Evolutionary conservation across 805 yeast genomes (phyloP).

Genomic region (Zygotorulaspora chibaensis): DNA sequence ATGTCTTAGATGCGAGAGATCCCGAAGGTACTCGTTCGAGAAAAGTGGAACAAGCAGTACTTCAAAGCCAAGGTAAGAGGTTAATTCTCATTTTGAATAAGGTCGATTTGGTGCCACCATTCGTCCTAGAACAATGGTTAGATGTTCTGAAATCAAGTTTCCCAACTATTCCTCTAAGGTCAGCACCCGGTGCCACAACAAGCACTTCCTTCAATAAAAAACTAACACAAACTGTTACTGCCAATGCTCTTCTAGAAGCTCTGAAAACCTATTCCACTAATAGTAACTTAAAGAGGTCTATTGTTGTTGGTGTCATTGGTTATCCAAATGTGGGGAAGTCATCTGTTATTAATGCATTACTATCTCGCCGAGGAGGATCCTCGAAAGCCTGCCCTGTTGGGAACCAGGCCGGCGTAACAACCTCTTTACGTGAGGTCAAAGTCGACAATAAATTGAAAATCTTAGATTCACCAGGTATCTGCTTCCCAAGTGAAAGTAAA

Average conservation of each 20-base stretch:
- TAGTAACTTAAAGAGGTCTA: conserved; percentile 80
- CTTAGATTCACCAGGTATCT: conserved; percentile 96
- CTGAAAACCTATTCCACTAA: conserved; percentile 81
- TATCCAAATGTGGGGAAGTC: conserved; percentile 98
- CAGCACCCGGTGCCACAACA: conserved; percentile 69
- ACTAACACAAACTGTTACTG: conserved; percentile 65
- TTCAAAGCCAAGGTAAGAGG: conserved; percentile 72
- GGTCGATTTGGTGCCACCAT: conserved; percentile 87
- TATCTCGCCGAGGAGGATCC: conserved; percentile 65
- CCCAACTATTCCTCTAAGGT: conserved; percentile 88
- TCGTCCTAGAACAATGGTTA: conserved; percentile 80
- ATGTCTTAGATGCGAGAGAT: conserved; percentile 96
- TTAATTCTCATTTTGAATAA: conserved; percentile 83
- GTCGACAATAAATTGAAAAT: conserved; percentile 84
- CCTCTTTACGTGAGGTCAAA: conserved; percentile 85
- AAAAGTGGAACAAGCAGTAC: conserved; percentile 84
- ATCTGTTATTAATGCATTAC: conserved; percentile 84
- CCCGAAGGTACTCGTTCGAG: conserved; percentile 93
- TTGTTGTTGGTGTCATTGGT: conserved; percentile 92
- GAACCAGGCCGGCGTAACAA: conserved; percentile 96
- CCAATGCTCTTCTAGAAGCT: conserved; percentile 69
- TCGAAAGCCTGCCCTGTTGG: conserved; percentile 91
- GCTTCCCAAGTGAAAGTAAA: conserved; percentile 71
- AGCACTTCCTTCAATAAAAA: conserved; percentile 67
- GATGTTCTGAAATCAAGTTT: conserved; percentile 71